Base-by-base conservation (phyloP, 805 yeast species). In the Kazachstania psychrophila region DNA sequence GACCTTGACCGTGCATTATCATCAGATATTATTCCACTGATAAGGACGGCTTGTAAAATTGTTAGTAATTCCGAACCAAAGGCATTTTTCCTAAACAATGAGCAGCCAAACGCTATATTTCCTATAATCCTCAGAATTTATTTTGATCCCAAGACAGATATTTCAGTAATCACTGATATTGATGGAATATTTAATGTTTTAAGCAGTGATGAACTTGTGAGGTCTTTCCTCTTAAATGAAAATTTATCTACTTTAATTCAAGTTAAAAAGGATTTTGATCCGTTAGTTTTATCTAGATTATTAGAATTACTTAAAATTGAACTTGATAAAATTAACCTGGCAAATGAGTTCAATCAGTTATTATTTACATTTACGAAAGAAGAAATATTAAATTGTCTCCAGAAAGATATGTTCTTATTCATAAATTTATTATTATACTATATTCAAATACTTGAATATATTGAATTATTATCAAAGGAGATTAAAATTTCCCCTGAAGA, bases 61-160 rank as follows among this genome's bases (percentile, higher is more conserved):
- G 43, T 58, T n/a, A 39, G 44, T 9, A 37, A 37, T 12, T 54
- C 61, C 3, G 42, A 45, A 27, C 61, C 61, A 15, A 49, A 44
- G 37, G 53, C 51, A 6, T 32, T 48, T 8, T 46, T 55, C 34
- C 48, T 56, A 4, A 30, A 44, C 15, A 43, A 49, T 7, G 41
- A 31, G 14, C 23, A 24, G 7, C 20, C 16, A 8, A 25, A 30
- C 14, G 58, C 49, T 30, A 42, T 52, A 3, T 23, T 55, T 5
- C 23, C 8, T 11, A n/a, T 11, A 7, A 4, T 36, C 5, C 16
- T 58, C 25, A 34, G 34, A 11, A 25, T 50, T 14, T 47, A 44
- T 26, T 58, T 55, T 36, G 44, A 49, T 28, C 28, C 36, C n/a
- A 19, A 41, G 1, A 48, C 54, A 2, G 48, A 42, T 18, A 37